Conservation (phyloP, 2,329 filamentous ascomycete genomes). For the Ceratocystiopsis sp. region DNA sequence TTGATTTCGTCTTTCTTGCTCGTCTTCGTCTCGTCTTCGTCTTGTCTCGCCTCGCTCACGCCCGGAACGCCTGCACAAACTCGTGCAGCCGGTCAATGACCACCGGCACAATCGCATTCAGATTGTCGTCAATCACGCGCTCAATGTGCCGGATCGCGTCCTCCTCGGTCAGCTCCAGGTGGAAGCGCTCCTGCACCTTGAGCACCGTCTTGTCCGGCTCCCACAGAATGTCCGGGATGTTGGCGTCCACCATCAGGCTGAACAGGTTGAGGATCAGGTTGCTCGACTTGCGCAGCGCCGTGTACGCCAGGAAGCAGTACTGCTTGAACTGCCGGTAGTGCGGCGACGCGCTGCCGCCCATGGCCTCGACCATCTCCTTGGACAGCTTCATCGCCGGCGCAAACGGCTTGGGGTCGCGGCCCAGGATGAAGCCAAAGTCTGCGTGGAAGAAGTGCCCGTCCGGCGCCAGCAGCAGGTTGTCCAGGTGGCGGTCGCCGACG, state of each 20-base stretch:
- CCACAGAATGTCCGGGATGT: slow-evolving; percentile 85
- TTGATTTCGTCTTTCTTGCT: no score
- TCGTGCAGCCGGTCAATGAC: slow-evolving; percentile 92
- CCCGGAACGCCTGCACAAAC: slow-evolving; percentile 77
- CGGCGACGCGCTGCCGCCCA: slow-evolving; percentile 70
- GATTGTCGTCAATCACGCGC: slow-evolving; percentile 74
- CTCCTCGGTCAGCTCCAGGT: slow-evolving; percentile 79
- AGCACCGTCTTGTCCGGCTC: slow-evolving; percentile 87
- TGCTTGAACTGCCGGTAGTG: slow-evolving; percentile 84
- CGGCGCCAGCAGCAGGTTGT: slow-evolving; percentile 82
- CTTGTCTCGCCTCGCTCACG: no score
- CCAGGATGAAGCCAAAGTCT: slow-evolving; percentile 95
- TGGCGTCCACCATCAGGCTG: slow-evolving; percentile 91
- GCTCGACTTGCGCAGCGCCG: slow-evolving; percentile 72
- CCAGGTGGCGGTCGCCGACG: slow-evolving; percentile 86
- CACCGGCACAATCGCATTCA: slow-evolving; percentile 78
- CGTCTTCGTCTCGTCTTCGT: no score
- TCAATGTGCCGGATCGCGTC: slow-evolving; percentile 83
- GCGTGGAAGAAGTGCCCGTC: slow-evolving; percentile 95
- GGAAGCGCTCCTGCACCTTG: slow-evolving; percentile 90
- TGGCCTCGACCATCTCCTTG: slow-evolving; percentile 96
- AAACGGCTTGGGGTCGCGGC: slow-evolving; percentile 92
- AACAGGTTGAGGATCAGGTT: slow-evolving; percentile 92
- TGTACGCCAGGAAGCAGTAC: slow-evolving; percentile 91
- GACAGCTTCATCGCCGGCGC: slow-evolving; percentile 93